phyloP scores from a whole-genome alignment of 495 filamentous ascomycete species.

The Collariella sp. region DNA sequence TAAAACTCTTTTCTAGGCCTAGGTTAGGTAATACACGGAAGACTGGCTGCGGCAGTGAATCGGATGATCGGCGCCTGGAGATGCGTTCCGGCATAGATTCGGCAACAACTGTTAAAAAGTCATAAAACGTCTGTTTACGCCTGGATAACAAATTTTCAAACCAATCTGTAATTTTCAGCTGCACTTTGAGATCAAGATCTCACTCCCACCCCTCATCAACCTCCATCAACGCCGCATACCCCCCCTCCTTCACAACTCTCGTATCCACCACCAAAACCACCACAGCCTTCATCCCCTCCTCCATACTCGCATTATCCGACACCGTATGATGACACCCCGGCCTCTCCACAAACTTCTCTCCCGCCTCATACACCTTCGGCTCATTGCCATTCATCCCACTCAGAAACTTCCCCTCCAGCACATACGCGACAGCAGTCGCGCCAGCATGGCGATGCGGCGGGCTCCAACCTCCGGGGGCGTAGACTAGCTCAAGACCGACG shows the following conservation, averaged over 20 bases:
- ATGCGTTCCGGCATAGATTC: too few relatives aligned
- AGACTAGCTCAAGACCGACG: slow-evolving; percentile 6
- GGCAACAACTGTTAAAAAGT: too few relatives aligned
- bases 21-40: too few relatives aligned
- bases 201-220: slow-evolving; percentile 8
- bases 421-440: slow-evolving; percentile 8
- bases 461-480: slow-evolving; percentile 2
- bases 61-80: too few relatives aligned
- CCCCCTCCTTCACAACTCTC: slow-evolving; percentile 1
- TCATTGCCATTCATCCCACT: slow-evolving; percentile 14
- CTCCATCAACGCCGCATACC: slow-evolving; percentile 12
- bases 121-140: too few relatives aligned
- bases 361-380: background rate
- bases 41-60: too few relatives aligned
- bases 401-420: slow-evolving; percentile 10
- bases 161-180: too few relatives aligned
- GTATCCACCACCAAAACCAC: slow-evolving; percentile 10
- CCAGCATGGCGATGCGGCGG: slow-evolving; percentile 9
- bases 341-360: slow-evolving; percentile 6
- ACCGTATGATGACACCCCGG: slow-evolving; percentile 14
- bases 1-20: too few relatives aligned
- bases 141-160: too few relatives aligned
- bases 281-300: slow-evolving; percentile 9
- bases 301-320: slow-evolving; percentile 5
- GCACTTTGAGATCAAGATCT: background rate